Base-by-base conservation (phyloP, 2,329 filamentous ascomycete genomes). In the Hymenoscyphus linearis region DNA sequence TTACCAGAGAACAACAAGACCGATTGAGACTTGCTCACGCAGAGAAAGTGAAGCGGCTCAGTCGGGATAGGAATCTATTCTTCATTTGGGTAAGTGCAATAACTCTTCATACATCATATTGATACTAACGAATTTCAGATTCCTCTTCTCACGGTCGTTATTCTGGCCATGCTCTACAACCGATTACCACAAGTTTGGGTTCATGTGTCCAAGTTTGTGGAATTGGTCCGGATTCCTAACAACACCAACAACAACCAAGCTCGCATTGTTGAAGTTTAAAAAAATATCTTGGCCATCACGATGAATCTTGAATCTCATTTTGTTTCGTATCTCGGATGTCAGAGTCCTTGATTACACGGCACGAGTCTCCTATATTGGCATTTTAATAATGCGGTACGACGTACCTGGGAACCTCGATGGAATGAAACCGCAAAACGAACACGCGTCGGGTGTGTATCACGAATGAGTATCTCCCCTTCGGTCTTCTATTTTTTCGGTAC, bases 1-100 rank as follows among this genome's bases (percentile, higher is more conserved):
- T 88, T 62, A 87, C 85, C 34, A 82, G 81, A 70, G 84, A 87
- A 70, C 85, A 88, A 70, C 84, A 86, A 71, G 84, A 85, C 66
- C 83, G 83, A 66, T 79, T 88, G 64, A 77, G 85, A 52, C 76
- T 83, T 58, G 84, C 80, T 27, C 83, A 85, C 64, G 82, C 85
- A 60, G 79, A 81, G 71, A 86, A 84, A 72, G 76, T 86, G 68
- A 88, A 87, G 79, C 80, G 79, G 62, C 76, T 87, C 62, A 81
- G 83, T 66, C 83, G 82, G 62, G 86, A 89, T 69, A 80, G 81
- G 67, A 87, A 87, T 70, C 76, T 89, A 53, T 88, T 86, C 76
- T 85, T 87, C 67, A 80, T 89, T 68, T 89, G 86, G 86, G 85
- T 87, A 80, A 66, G 71, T 69, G 25, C 22, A 25, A 13, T 4